phyloP scores from a whole-genome alignment of 768 basidiomycete genomes.

The Omphalotus guepiniiformis region DNA sequence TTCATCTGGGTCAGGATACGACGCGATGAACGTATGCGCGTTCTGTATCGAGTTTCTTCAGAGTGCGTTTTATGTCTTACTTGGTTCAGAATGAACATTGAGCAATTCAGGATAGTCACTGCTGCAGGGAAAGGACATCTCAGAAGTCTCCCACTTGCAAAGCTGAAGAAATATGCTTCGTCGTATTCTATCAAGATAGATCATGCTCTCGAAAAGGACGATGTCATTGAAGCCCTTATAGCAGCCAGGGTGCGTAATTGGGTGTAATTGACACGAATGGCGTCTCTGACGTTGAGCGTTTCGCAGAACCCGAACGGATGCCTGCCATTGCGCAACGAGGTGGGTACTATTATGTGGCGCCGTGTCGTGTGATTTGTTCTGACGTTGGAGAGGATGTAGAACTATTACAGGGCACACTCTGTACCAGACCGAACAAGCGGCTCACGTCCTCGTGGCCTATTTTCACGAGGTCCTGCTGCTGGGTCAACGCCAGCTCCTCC shows the following conservation, averaged over 20 bases:
- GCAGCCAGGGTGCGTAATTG: slow-evolving; percentile 44
- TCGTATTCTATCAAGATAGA: slow-evolving; percentile 65
- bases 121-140: slow-evolving; percentile 58
- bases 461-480: slow-evolving; percentile 40
- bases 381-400: slow-evolving; percentile 24
- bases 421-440: slow-evolving; percentile 43
- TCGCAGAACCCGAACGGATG: slow-evolving; percentile 57
- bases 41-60: slow-evolving; percentile 69
- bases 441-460: slow-evolving; percentile 37
- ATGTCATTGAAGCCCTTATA: slow-evolving; percentile 65
- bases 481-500: slow-evolving; percentile 15
- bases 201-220: slow-evolving; percentile 72
- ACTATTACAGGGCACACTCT: slow-evolving; percentile 58
- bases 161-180: slow-evolving; percentile 63
- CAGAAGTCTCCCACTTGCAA: slow-evolving; percentile 50
- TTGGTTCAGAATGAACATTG: slow-evolving; percentile 4
- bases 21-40: slow-evolving; percentile 61
- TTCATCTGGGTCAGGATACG: slow-evolving; percentile 49
- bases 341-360: slow-evolving; percentile 18
- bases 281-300: background rate
- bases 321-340: slow-evolving; percentile 56
- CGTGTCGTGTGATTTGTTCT: background rate
- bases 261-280: background rate
- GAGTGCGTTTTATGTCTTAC: slow-evolving; percentile 37
- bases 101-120: slow-evolving; percentile 47